Evolutionary conservation across 164 flowering plant genomes (phyloP).

Genomic region (Cinnamomum chago): DNA sequence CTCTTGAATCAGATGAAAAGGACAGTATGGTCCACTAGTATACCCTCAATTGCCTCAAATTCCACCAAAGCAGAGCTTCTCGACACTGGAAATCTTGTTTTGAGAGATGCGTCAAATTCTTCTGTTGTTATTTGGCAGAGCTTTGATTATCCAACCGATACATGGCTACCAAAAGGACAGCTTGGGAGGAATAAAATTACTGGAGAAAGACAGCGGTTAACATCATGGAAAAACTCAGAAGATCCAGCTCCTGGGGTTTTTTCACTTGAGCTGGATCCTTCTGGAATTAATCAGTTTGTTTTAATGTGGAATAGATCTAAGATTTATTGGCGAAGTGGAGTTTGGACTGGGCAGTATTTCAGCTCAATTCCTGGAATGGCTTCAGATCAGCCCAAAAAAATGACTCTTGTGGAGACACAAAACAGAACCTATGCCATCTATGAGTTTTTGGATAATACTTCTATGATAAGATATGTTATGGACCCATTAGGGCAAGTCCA

Average conservation of each 20-base stretch:
- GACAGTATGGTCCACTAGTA: slow-evolving; percentile 27
- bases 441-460: not conserved
- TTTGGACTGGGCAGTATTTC: not conserved
- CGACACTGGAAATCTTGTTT: slow-evolving; percentile 28
- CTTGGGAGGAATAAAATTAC: slow-evolving; percentile 3
- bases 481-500: slow-evolving; percentile 14
- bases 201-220: not conserved
- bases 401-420: not conserved
- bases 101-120: slow-evolving; percentile 9
- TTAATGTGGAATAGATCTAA: not conserved
- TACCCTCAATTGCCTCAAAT: slow-evolving; percentile 1
- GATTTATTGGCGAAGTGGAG: no score
- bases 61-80: slow-evolving; percentile 19
- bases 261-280: slow-evolving; percentile 5
- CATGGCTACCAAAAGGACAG: slow-evolving; percentile 7
- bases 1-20: slow-evolving; percentile 12
- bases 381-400: not conserved
- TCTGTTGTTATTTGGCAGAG: slow-evolving; percentile 6
- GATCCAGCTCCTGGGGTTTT: slow-evolving; percentile 14
- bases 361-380: slow-evolving; percentile 14
- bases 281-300: not conserved
- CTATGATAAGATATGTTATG: slow-evolving; percentile 9
- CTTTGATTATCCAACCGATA: slow-evolving; percentile 6
- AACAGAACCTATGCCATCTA: slow-evolving; percentile 20
- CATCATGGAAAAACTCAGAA: slow-evolving; percentile 13